phyloP scores from a whole-genome alignment of 495 filamentous ascomycete species.

The Penicillium mononematosum region DNA sequence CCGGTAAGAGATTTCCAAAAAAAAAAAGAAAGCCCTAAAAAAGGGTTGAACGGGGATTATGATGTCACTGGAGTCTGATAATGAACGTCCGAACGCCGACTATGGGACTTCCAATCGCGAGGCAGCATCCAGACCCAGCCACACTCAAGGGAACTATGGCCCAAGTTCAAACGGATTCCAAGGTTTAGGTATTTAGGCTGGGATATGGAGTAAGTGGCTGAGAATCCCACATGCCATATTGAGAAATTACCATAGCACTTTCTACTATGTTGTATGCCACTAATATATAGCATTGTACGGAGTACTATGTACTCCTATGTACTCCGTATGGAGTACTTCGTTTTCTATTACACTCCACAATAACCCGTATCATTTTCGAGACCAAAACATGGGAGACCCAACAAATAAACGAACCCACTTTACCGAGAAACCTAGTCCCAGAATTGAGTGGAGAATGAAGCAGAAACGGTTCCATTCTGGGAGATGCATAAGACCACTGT shows the following conservation, averaged over 20 bases:
- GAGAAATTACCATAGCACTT: not conserved
- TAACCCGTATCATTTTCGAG: constrained; percentile 1
- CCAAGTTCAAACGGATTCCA: not conserved
- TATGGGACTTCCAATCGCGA: not conserved
- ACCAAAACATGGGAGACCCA: not conserved
- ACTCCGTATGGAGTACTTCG: not conserved
- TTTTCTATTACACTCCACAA: not conserved
- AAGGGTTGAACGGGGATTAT: constrained; percentile 1
- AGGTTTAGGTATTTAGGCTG: not conserved
- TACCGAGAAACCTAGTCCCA: constrained; percentile 9
- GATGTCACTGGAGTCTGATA: constrained; percentile 15
- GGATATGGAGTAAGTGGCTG: constrained; percentile 10
- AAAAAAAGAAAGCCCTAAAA: not conserved
- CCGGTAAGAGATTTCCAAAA: not conserved
- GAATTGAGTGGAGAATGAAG: constrained; percentile 11
- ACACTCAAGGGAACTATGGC: not conserved
- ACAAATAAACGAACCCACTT: constrained; percentile 1
- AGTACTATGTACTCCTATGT: not conserved
- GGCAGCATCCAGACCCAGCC: not conserved
- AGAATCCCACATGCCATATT: not conserved
- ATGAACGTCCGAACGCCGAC: not conserved
- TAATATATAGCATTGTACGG: not conserved
- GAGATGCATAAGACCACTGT: constrained; percentile 8
- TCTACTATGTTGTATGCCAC: not conserved
- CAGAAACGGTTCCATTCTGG: not conserved